Evolutionary conservation across 768 basidiomycete genomes (phyloP), one percentile per base, ranked within the genome.

Genomic region (Termitomyces sp.): DNA sequence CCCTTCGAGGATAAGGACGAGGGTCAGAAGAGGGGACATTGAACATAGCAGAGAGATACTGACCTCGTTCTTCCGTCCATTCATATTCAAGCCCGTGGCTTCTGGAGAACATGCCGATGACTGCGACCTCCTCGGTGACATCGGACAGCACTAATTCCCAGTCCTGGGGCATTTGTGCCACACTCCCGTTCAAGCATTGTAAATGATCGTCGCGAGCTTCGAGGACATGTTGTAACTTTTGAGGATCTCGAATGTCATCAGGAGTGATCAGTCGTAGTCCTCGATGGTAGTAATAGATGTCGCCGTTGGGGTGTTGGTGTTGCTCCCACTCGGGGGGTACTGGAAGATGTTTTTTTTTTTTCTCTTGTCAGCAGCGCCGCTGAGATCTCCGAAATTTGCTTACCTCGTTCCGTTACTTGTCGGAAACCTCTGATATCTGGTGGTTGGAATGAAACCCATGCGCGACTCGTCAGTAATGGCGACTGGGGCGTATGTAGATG

Each of bases 241-340:
- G 59, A 9, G 72, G 68, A 49, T 76, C 66, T 28, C 72, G 70
- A 49, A 81, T 73, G 62, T 81, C 69, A 58, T 79, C 78, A 7
- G 76, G 72, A 0, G 79, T 78, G 50, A 78, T 72, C 53, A 80
- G 54, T 20, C 74, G 73, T 45, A 76, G 65, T 18, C 63, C 60
- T 24, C 62, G 62, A 63, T 81, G 71, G 67, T 76, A 75, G 68
- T 72, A 82, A 65, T 82, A 82, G 48, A 75, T 64, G 68, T 79
- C 79, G 67, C 77, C 77, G 63, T 79, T 80, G n/a, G 80, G 78
- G 61, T 81, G 79, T 48, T 69, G 42, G 58, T 71, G 72, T 58
- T 69, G 69, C 48, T 69, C 67, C 81, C 81, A 82, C 33, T 63
- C 44, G 7, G n/a, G 28, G 16, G 69, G 69, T 6, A 68, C 44